These are phyloP conservation scores for Fusarium dlaminii DNA, from an alignment of 2,329 filamentous ascomycete genomes.

Conservation along the genomic window DNA sequence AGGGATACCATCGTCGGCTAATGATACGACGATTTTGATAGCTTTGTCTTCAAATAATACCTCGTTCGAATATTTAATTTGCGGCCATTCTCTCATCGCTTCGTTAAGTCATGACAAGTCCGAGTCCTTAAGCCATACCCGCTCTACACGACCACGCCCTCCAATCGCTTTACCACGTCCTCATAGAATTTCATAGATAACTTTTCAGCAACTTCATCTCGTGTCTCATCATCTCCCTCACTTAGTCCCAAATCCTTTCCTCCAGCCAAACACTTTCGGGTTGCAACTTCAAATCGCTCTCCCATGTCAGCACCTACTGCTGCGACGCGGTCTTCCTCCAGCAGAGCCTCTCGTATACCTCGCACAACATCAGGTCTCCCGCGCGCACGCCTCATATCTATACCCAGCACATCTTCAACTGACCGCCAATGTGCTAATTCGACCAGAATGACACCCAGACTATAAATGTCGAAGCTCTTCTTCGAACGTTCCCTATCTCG, in stretches of 20 bases:
- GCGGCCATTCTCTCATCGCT: background rate
- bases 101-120: background rate
- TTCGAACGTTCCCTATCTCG: constrained; percentile 50
- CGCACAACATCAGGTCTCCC: constrained; percentile 52
- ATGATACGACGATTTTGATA: constrained; percentile 14
- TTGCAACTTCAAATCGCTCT: constrained; percentile 51
- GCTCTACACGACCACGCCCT: constrained; percentile 47
- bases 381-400: constrained; percentile 48
- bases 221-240: constrained; percentile 53
- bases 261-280: constrained; percentile 50
- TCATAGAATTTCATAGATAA: constrained; percentile 55
- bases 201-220: constrained; percentile 51
- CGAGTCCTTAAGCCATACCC: background rate
- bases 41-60: background rate
- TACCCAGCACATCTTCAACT: constrained; percentile 54
- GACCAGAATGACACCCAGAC: constrained; percentile 60
- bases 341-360: constrained; percentile 47
- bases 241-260: constrained; percentile 49
- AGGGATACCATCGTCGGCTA: background rate
- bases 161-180: constrained; percentile 56
- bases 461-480: constrained; percentile 63
- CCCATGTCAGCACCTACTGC: constrained; percentile 53
- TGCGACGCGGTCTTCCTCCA: constrained; percentile 44
- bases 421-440: constrained; percentile 64
- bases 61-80: background rate